Evolutionary conservation across 768 basidiomycete genomes (phyloP), one percentile per base, ranked within the genome.

Genomic region (Auricularia heimuer): DNA sequence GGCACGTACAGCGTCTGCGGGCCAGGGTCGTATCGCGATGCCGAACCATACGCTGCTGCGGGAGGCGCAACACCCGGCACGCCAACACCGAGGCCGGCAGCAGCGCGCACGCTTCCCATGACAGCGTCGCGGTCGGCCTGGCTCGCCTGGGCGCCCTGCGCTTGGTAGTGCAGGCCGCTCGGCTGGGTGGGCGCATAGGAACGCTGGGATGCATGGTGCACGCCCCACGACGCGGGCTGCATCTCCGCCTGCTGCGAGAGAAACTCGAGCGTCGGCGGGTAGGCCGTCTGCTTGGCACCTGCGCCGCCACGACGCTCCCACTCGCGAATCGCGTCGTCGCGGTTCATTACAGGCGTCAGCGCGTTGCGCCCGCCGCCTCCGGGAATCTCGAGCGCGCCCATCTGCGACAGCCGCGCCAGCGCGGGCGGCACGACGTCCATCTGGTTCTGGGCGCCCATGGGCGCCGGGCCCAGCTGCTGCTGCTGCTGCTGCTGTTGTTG

Each of bases 401-500:
- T 92, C 35, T 93, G 92, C 64, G 92, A 89, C 67, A 95, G 76
- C 39, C 92, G 83, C 29, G 93, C 94, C 33, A 99, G 80, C 47
- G 96, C 95, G 24, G 96, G 92, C 35, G 97, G 97, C n/a, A 99
- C 85, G 63, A 84, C 82, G 70, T 97, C 94, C 85, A 92, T 89
- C 69, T 85, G 83, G 73, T 93, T 92, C 24, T 21, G 24, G 4
- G 29, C 56, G 56, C 24, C 12, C 56, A 35, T 35, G 34, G 56
- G 56, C 33, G 56, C 56, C 18, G 56, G 24, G 24, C 56, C 56
- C 7, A 60, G 56, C 24, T 29, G n/a, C 12, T 42, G 39, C 39
- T 39, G 39, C 39, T 42, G 39, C 29, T 29, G 56, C 24, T 29
- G n/a, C 2, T 42, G 39, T 14, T 42, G 39, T 42, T 42, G 39